Evolutionary conservation across 129 eudicot genomes (phyloP), one percentile per base, ranked within the genome.

Genomic region (Lactuca saligna): DNA sequence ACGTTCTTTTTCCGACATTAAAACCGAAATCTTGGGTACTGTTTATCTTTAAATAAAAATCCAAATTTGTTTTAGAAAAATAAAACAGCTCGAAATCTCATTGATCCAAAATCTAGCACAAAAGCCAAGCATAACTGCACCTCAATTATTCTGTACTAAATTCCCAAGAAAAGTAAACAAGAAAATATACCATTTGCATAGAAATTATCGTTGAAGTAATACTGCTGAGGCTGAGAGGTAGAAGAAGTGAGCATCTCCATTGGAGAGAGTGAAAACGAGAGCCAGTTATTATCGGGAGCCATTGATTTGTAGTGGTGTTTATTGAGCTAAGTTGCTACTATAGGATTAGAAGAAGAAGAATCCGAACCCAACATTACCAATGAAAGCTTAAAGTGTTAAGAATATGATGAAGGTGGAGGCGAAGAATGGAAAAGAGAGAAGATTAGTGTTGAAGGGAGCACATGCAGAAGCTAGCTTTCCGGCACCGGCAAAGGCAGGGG

Each of bases 271-370:
- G 91, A 86, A 54, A 86, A 86, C 4, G 91, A 86, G 25, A 86
- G 84, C 87, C 87, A 83, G 70, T 83, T 82, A 61, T 77, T 81
- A 17, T 82, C 97, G 7, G 89, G 92, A 10, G 97, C 90, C 97
- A 91, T 91, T 62, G 53, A 44, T 57, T 14, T 12, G 31, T 29
- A 44, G 49, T 14, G 35, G 50, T 5, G 54, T 53, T 73, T 54
- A 62, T 16, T 15, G 34, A 61, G 8, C 6, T 14, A 32, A n/a
- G 17, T n/a, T 38, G 13, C 7, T n/a, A 50, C 56, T 2, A 12
- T 34, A 3, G 7, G 50, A 53, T 25, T 25, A 8, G 61, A 49
- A 49, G 62, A 61, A 35, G 13, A 46, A 9, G 4, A 48, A 61
- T 6, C n/a, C 32, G 35, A 38, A 33, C 15, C 3, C 46, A 57